phyloP scores from a whole-genome alignment of 1,139 yeast species.

The Saccharomyces pastorianus region DNA sequence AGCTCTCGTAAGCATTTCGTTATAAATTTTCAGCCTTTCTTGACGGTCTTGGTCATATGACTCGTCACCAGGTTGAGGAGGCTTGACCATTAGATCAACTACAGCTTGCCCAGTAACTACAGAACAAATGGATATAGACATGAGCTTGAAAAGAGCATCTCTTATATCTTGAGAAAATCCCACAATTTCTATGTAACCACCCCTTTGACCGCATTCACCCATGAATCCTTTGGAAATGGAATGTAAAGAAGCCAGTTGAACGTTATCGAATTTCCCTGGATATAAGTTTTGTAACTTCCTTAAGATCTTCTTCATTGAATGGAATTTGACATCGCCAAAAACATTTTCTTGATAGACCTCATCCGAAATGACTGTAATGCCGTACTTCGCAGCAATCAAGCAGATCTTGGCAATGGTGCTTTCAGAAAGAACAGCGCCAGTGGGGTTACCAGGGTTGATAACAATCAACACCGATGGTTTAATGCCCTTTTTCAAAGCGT shows the following conservation, averaged over 20 bases:
- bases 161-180: slow-evolving; percentile 68
- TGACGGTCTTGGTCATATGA: slow-evolving; percentile 57
- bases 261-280: slow-evolving; percentile 52
- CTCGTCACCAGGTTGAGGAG: slow-evolving; percentile 70
- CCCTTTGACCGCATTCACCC: slow-evolving; percentile 99
- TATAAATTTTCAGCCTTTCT: slow-evolving; percentile 58
- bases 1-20: slow-evolving; percentile 59
- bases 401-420: slow-evolving; percentile 64
- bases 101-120: slow-evolving; percentile 91
- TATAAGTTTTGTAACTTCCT: slow-evolving; percentile 47
- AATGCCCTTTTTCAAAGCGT: slow-evolving; percentile 47
- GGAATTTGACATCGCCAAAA: slow-evolving; percentile 50
- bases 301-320: slow-evolving; percentile 61
- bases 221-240: slow-evolving; percentile 93
- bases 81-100: slow-evolving; percentile 86
- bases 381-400: slow-evolving; percentile 71
- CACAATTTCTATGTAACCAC: slow-evolving; percentile 91
- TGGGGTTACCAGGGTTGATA: slow-evolving; percentile 96
- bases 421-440: slow-evolving; percentile 70
- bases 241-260: slow-evolving; percentile 85
- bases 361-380: slow-evolving; percentile 87
- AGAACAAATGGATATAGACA: slow-evolving; percentile 85
- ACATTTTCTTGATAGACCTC: slow-evolving; percentile 95
- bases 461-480: slow-evolving; percentile 75
- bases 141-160: slow-evolving; percentile 69